Evolutionary conservation across 2,329 filamentous ascomycete genomes (phyloP).

Genomic region (Akanthomyces uredinophilus): DNA sequence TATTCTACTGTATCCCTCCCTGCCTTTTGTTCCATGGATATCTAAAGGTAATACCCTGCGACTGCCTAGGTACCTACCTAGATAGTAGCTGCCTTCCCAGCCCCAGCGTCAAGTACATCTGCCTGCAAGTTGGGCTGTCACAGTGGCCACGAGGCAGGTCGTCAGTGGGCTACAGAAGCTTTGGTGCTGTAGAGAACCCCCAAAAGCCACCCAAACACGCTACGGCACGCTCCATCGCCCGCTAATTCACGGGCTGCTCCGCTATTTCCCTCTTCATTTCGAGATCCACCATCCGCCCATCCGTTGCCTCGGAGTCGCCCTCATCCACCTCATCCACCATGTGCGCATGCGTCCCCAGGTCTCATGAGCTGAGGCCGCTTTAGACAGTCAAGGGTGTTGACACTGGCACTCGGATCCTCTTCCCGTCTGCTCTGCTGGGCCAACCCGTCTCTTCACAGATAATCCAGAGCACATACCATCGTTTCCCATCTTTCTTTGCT

Average conservation of each 20-base stretch:
- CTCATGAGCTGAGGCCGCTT: background rate
- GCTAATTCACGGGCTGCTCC: constrained; percentile 2
- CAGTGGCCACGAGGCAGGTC: too few species aligned
- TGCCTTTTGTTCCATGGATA: too few species aligned
- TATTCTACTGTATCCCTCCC: too few species aligned
- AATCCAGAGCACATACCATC: background rate
- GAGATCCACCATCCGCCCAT: constrained; percentile 6
- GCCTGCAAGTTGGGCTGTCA: too few species aligned
- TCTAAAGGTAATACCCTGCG: too few species aligned
- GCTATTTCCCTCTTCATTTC: constrained; percentile 12
- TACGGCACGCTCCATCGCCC: background rate
- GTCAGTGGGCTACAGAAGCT: too few species aligned
- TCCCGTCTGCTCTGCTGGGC: constrained; percentile 5
- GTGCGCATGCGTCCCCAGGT: background rate
- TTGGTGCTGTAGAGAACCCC: too few species aligned
- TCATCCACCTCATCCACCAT: too few species aligned
- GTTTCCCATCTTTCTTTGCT: background rate
- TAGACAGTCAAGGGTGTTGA: background rate
- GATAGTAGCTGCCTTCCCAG: too few species aligned
- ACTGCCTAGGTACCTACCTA: too few species aligned
- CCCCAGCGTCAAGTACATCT: too few species aligned
- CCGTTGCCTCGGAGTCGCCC: constrained; percentile 11
- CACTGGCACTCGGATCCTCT: background rate
- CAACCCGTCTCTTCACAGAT: background rate
- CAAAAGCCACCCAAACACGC: background rate